Conservation (phyloP, 116 monocot species). For the Iris pallida region DNA sequence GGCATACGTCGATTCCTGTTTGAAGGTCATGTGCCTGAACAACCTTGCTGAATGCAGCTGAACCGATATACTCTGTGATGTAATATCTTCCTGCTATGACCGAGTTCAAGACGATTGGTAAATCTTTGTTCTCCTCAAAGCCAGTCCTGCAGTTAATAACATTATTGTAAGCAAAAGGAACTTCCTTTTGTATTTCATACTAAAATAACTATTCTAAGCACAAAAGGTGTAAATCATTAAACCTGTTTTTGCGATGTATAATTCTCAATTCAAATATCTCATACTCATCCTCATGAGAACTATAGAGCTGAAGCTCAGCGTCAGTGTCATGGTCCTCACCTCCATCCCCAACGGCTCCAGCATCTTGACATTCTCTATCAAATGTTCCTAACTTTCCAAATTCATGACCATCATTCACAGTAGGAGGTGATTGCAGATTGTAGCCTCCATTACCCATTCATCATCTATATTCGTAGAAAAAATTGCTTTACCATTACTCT, state of each 20-base stretch:
- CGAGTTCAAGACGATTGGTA: constrained; percentile 70
- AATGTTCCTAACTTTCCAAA: constrained; percentile 22
- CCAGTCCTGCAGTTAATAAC: constrained; percentile 68
- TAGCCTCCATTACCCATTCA: constrained; percentile 11
- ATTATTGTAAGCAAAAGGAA: constrained; percentile 25
- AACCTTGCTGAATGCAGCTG: constrained; percentile 97
- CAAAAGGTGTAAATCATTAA: background rate
- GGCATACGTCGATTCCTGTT: constrained; percentile 74
- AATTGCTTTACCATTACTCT: constrained; percentile 8
- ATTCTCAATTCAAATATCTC: constrained; percentile 84
- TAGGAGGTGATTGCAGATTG: constrained; percentile 11
- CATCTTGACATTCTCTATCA: constrained; percentile 23
- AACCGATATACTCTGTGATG: constrained; percentile 85
- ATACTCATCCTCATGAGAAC: constrained; percentile 43
- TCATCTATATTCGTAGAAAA: constrained; percentile 11
- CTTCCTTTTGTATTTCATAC: background rate
- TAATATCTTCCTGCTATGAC: constrained; percentile 88
- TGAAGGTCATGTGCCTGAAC: constrained; percentile 88
- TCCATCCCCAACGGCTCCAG: constrained; percentile 10
- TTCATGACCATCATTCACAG: constrained; percentile 30
- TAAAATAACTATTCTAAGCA: background rate
- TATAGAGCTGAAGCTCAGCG: constrained; percentile 30
- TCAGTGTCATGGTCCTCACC: constrained; percentile 23
- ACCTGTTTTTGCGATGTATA: constrained; percentile 93
- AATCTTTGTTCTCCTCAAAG: constrained; percentile 91